phyloP scores from a whole-genome alignment of 1,284 basidiomycete species.

The Ganoderma sinense region DNA sequence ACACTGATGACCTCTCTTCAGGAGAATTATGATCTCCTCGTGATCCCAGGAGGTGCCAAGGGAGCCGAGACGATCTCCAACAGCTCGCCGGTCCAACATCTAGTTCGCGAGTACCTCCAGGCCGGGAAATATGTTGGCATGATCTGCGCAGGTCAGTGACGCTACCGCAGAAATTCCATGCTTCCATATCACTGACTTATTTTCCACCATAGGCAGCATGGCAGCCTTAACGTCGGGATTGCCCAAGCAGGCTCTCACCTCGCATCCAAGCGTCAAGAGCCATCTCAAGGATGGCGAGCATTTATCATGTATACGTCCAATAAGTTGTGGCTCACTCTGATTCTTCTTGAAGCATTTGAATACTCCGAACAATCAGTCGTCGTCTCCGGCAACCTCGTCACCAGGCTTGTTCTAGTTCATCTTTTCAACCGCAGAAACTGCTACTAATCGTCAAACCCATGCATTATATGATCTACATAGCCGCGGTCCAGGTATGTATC shows the following conservation, averaged over 20 bases:
- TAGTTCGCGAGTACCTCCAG: conserved; percentile 70
- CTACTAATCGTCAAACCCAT: neutral
- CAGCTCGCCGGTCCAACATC: conserved; percentile 64
- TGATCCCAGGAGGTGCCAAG: conserved; percentile 85
- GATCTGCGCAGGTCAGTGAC: conserved; percentile 78
- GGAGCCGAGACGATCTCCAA: conserved; percentile 80
- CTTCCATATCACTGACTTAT: neutral
- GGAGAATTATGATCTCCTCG: conserved; percentile 71
- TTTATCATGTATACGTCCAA: too few relatives aligned
- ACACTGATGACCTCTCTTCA: conserved; percentile 27
- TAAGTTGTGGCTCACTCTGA: neutral
- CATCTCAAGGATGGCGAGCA: conserved; percentile 64
- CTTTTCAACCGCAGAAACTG: neutral
- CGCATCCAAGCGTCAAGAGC: conserved; percentile 79
- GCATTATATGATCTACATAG: conserved; percentile 42
- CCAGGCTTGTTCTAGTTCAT: conserved; percentile 57
- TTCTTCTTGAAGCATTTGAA: conserved; percentile 62
- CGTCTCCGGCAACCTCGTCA: conserved; percentile 77
- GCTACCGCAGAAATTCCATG: neutral
- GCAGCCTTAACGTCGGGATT: conserved; percentile 73
- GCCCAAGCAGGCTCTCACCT: conserved; percentile 73
- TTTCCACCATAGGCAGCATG: conserved; percentile 61
- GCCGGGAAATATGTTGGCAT: conserved; percentile 75
- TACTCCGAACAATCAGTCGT: conserved; percentile 86
- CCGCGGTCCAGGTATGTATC: conserved; percentile 74